A percentile compares a stretch with the other conserved stretches of the same genome.
phyloP scores from a whole-genome alignment of 805 yeast genomes.

The Metschnikowia orientalis region DNA sequence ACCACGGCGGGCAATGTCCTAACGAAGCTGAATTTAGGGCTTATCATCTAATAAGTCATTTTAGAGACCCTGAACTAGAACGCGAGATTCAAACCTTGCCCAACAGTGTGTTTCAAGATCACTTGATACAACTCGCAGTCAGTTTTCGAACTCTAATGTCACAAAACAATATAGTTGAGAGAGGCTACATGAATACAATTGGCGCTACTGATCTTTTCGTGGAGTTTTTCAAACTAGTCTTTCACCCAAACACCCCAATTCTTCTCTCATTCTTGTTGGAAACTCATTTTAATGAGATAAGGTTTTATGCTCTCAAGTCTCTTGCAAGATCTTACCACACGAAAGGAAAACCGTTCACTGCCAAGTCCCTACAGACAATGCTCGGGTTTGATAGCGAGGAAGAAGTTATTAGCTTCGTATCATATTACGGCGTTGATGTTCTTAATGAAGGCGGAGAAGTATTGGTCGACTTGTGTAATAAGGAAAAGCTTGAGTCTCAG shows the following conservation, averaged over 20 bases:
- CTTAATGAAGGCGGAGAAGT: constrained; percentile 27
- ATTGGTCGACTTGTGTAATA: constrained; percentile 38
- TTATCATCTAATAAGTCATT: constrained; percentile 72
- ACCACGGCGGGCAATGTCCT: constrained; percentile 62
- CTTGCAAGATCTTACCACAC: constrained; percentile 65
- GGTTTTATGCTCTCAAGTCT: constrained; percentile 68
- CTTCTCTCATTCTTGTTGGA: constrained; percentile 73
- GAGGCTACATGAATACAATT: constrained; percentile 46
- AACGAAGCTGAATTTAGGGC: constrained; percentile 94
- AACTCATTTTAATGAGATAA: constrained; percentile 70
- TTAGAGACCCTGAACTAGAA: constrained; percentile 82
- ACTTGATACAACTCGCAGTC: constrained; percentile 64
- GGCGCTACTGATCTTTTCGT: constrained; percentile 60
- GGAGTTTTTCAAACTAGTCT: constrained; percentile 55
- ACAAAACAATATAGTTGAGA: constrained; percentile 54
- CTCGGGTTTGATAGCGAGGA: constrained; percentile 65
- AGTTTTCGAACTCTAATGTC: constrained; percentile 62
- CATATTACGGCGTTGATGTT: constrained; percentile 56
- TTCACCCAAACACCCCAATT: constrained; percentile 52
- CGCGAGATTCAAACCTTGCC: constrained; percentile 72
- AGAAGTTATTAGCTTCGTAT: constrained; percentile 53
- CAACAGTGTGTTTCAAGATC: constrained; percentile 44
- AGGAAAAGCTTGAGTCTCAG: constrained; percentile 36
- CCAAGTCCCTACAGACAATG: constrained; percentile 40
- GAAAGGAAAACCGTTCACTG: constrained; percentile 62